Percentiles rank a stretch among this genome's conserved stretches.
phyloP scores from a whole-genome alignment of 768 basidiomycete species.

The Pisolithus tinctorius region DNA sequence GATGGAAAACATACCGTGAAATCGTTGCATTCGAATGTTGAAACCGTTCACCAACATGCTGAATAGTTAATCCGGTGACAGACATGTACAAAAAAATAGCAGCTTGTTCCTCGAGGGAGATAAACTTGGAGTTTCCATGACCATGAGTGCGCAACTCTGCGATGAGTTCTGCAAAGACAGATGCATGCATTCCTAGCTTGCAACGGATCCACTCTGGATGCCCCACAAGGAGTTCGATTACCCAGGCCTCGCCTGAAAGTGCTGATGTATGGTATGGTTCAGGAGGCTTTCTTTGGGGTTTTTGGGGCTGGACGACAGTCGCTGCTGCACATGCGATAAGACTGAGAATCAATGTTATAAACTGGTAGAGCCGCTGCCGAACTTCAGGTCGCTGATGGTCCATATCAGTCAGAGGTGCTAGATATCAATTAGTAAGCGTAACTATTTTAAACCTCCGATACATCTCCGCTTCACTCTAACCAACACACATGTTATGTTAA shows the following conservation, averaged over 20 bases:
- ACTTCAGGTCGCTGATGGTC: too few species aligned
- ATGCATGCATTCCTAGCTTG: neutral
- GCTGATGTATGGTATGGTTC: constrained; percentile 17
- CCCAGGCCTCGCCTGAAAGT: constrained; percentile 16
- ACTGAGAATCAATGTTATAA: too few species aligned
- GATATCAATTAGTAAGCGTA: too few species aligned
- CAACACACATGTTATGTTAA: too few species aligned
- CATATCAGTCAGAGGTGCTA: too few species aligned
- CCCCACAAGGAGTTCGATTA: constrained; percentile 15
- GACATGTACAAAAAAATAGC: too few species aligned
- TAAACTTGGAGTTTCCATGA: too few species aligned
- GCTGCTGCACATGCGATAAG: too few species aligned
- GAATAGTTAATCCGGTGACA: neutral
- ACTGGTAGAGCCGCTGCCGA: constrained; percentile 2
- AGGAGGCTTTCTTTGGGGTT: neutral
- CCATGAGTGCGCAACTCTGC: neutral
- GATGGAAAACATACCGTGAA: neutral
- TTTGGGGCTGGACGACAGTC: too few species aligned
- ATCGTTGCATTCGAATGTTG: neutral
- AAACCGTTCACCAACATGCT: neutral
- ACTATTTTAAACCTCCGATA: too few species aligned
- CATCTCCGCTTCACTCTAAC: too few species aligned
- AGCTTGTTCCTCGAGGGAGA: too few species aligned
- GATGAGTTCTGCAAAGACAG: neutral
- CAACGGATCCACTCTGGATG: constrained; percentile 5